phyloP scores from a whole-genome alignment of 768 basidiomycete genomes.

The Hygrocybe punicea region DNA sequence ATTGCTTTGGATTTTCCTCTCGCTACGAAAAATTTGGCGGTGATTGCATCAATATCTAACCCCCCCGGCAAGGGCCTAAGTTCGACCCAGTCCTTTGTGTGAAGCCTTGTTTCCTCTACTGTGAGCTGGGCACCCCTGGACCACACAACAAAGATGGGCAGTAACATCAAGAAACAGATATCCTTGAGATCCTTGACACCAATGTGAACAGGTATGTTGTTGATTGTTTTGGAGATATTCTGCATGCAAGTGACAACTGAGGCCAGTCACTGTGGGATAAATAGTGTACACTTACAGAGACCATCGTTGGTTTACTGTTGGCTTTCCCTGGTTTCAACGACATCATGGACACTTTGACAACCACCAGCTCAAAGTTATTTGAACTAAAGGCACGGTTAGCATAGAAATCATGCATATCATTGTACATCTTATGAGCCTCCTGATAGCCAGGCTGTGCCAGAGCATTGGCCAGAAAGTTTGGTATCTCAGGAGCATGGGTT shows the following conservation, averaged over 20 bases:
- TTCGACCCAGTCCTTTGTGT: neutral
- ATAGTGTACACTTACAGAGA: neutral
- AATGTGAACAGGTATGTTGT: neutral
- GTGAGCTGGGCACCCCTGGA: neutral
- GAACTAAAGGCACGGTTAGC: neutral
- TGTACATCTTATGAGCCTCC: neutral
- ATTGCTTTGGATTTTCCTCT: too few species aligned
- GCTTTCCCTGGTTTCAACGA: neutral
- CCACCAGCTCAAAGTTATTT: too few species aligned
- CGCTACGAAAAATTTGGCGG: too few species aligned
- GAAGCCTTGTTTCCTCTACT: neutral
- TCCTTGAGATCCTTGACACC: neutral
- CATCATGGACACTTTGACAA: neutral
- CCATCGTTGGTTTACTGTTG: neutral
- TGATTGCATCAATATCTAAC: too few species aligned
- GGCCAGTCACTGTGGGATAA: neutral
- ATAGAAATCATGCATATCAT: neutral
- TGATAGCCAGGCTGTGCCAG: neutral
- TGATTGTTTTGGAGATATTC: too few species aligned
- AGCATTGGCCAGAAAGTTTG: neutral
- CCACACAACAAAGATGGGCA: constrained; percentile 1
- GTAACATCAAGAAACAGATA: neutral
- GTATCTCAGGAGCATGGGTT: neutral
- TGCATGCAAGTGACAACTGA: neutral
- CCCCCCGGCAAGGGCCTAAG: neutral